Percentiles rank a stretch among this genome's conserved stretches.
phyloP scores from a whole-genome alignment of 768 basidiomycete species.

The Hericium erinaceus region DNA sequence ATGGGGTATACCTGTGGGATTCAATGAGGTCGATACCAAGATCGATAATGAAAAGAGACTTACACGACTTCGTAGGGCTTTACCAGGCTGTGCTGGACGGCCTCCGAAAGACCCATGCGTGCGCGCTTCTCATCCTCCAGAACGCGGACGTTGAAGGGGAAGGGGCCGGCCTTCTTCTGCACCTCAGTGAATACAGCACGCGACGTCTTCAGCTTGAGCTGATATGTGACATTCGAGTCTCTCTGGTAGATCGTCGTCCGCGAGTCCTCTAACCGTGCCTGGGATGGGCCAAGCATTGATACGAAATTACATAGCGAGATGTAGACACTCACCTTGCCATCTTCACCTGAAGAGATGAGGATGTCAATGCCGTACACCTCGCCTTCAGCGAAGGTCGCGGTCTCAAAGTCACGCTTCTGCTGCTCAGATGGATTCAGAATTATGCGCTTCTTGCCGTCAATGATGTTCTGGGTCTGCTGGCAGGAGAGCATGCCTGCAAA shows the following conservation, averaged over 20 bases:
- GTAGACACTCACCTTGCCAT: conserved; percentile 65
- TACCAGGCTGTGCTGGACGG: conserved; percentile 87
- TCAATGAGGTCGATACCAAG: neutral
- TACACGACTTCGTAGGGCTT: conserved; percentile 94
- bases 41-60: conserved; percentile 23
- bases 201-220: conserved; percentile 96
- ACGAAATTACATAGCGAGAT: neutral
- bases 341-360: conserved; percentile 76
- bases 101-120: conserved; percentile 91
- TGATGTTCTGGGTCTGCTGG: conserved; percentile 88
- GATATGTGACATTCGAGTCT: conserved; percentile 79
- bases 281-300: neutral
- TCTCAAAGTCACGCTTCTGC: conserved; percentile 82
- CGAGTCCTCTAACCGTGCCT: conserved; percentile 87
- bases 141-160: conserved; percentile 93
- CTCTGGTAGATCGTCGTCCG: conserved; percentile 92
- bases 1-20: conserved; percentile 58
- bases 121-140: conserved; percentile 95
- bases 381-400: conserved; percentile 78
- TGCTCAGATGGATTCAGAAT: conserved; percentile 82
- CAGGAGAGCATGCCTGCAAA: conserved; percentile 83
- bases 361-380: conserved; percentile 96
- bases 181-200: conserved; percentile 95
- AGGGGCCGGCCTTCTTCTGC: conserved; percentile 94
- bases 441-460: conserved; percentile 94